Conservation (phyloP, 495 filamentous ascomycete species). For the Monascus purpureus region DNA sequence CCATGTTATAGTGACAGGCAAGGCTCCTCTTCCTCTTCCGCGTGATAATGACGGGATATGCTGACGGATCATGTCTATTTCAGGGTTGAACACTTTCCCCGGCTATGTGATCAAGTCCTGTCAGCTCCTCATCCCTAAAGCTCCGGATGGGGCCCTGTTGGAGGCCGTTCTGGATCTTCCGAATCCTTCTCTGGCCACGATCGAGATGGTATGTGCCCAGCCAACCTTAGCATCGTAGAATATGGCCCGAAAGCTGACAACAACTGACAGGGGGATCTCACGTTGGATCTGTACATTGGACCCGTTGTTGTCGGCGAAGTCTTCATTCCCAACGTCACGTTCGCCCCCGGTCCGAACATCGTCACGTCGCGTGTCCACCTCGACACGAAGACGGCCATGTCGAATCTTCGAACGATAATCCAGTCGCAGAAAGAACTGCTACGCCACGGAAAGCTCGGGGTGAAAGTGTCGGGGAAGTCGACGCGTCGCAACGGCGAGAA, state of each 20-base stretch:
- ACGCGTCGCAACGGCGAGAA: not conserved
- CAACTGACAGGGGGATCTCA: not conserved
- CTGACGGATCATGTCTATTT: no score
- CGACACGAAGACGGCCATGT: not conserved
- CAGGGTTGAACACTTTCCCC: not conserved
- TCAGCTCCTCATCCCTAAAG: not conserved
- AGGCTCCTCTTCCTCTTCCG: not conserved
- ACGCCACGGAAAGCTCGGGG: not conserved
- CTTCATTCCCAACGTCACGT: not conserved
- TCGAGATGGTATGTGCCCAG: not conserved
- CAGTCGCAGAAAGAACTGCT: not conserved
- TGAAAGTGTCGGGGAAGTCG: not conserved
- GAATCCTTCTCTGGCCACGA: not conserved
- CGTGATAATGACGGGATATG: no score
- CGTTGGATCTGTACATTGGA: not conserved
- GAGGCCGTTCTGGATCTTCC: not conserved
- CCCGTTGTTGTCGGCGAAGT: not conserved
- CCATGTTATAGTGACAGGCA: not conserved
- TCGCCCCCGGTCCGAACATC: not conserved
- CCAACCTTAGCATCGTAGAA: not conserved
- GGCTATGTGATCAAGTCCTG: not conserved
- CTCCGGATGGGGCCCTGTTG: not conserved
- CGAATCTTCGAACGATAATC: not conserved
- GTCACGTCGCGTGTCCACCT: not conserved
- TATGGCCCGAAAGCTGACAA: not conserved